Conservation (phyloP, 176 grass and related monocot genomes). For the Carex cristatella region DNA sequence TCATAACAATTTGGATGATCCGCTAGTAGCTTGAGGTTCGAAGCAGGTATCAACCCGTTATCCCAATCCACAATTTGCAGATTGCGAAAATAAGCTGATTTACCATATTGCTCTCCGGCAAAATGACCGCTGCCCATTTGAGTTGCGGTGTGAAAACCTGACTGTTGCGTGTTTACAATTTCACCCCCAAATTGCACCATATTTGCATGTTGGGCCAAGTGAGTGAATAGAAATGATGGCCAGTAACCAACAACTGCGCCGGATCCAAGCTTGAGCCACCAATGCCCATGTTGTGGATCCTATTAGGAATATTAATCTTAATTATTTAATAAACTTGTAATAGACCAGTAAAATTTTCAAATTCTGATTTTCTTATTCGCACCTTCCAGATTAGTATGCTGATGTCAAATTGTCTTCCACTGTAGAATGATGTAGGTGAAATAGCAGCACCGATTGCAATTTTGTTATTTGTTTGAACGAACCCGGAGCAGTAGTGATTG, state of each 20-base stretch:
- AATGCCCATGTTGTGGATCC: slow-evolving; percentile 82
- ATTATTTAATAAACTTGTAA: not conserved
- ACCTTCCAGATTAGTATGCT: slow-evolving; percentile 80
- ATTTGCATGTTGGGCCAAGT: slow-evolving; percentile 64
- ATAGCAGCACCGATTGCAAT: slow-evolving; percentile 75
- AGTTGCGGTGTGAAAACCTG: slow-evolving; percentile 61
- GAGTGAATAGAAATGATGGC: slow-evolving; percentile 77
- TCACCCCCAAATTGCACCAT: slow-evolving; percentile 95
- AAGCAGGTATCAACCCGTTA: slow-evolving; percentile 60
- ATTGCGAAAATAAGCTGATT: slow-evolving; percentile 71
- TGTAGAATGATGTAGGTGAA: slow-evolving; percentile 42
- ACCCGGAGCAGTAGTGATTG: slow-evolving; percentile 81
- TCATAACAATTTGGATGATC: slow-evolving; percentile 71
- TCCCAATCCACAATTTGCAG: slow-evolving; percentile 89
- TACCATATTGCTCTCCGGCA: slow-evolving; percentile 55
- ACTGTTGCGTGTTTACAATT: slow-evolving; percentile 47
- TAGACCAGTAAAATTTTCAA: not conserved
- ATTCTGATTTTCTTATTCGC: not conserved
- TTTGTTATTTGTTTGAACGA: slow-evolving; percentile 68
- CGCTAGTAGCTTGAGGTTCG: slow-evolving; percentile 55
- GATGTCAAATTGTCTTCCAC: slow-evolving; percentile 59
- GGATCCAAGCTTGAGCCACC: slow-evolving; percentile 67
- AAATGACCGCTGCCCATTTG: slow-evolving; percentile 91
- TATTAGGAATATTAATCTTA: slow-evolving; percentile 8
- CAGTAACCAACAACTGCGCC: slow-evolving; percentile 70